Percentiles rank a stretch among this genome's conserved stretches.
These are phyloP conservation scores for Aphanomyces astaci DNA, from an alignment of 352 stramenopile species.

Conservation along the genomic window DNA sequence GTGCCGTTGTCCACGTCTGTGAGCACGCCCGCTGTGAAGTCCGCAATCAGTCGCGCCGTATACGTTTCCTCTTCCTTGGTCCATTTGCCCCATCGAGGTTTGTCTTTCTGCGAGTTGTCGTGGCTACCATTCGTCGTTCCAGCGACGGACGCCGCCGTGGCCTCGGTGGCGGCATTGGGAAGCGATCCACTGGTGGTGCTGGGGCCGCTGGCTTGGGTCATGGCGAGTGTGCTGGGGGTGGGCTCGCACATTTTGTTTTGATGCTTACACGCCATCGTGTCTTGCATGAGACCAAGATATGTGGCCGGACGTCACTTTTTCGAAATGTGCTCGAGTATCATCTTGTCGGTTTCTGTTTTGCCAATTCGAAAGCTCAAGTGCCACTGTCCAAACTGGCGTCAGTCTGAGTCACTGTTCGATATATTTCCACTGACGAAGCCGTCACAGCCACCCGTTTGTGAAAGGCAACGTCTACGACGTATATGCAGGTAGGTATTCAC, in stretches of 20 bases:
- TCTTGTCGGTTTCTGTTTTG: not conserved
- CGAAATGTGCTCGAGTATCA: not conserved
- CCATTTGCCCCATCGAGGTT: conserved; percentile 70
- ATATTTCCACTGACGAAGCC: not conserved
- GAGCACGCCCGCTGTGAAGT: conserved; percentile 60
- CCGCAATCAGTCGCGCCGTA: conserved; percentile 53
- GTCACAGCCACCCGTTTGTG: no score
- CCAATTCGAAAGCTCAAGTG: not conserved
- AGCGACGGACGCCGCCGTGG: not conserved
- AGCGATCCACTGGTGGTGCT: no score
- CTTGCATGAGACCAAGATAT: not conserved
- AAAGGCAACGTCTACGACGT: not conserved
- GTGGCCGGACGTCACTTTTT: not conserved
- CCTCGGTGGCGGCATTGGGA: no score
- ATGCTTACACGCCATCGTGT: not conserved
- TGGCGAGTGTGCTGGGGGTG: not conserved
- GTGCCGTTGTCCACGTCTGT: conserved; percentile 54
- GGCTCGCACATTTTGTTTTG: not conserved
- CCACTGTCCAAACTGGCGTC: not conserved
- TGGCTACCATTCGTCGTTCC: not conserved
- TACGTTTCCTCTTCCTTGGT: conserved; percentile 72
- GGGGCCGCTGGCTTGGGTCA: not conserved
- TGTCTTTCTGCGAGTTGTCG: conserved; percentile 6
- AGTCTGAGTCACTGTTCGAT: not conserved
- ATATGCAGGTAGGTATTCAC: not conserved